These are phyloP conservation scores for Firmiana major DNA, from an alignment of 345 rosid species.

Conservation along the genomic window DNA sequence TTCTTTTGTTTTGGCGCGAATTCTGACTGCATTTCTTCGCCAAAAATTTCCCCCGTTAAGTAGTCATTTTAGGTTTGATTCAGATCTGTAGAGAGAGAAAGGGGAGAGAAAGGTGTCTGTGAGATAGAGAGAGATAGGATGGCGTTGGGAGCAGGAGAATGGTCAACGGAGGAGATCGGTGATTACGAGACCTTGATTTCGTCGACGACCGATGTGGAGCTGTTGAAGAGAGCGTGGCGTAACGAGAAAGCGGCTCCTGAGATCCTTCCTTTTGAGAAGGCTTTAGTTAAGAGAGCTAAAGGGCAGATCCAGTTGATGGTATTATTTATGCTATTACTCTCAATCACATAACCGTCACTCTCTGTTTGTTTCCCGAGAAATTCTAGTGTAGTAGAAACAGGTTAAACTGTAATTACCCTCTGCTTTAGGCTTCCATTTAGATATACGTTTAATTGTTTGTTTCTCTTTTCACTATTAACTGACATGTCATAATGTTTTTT, in stretches of 20 bases:
- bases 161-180: conserved; percentile 26
- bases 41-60: background rate
- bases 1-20: conserved; percentile 16
- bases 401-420: background rate
- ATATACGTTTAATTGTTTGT: background rate
- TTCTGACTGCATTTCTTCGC: background rate
- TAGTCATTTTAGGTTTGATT: background rate
- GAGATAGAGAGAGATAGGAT: conserved; percentile 10
- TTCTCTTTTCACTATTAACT: background rate
- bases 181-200: conserved; percentile 60
- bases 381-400: background rate
- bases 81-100: background rate
- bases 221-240: conserved; percentile 71
- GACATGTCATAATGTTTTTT: background rate
- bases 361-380: background rate
- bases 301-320: conserved; percentile 66
- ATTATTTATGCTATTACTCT: too few relatives aligned
- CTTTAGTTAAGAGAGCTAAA: conserved; percentile 49
- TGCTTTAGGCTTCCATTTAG: background rate
- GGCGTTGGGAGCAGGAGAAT: conserved; percentile 34
- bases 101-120: background rate
- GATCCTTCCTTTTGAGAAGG: conserved; percentile 58
- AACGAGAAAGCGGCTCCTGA: conserved; percentile 94
- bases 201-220: conserved; percentile 66
- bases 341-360: background rate